A percentile compares a stretch with the other conserved stretches of the same genome.
Evolutionary conservation across 441 rosid genomes (phyloP).

Genomic region (Syzygium syzygioides): DNA sequence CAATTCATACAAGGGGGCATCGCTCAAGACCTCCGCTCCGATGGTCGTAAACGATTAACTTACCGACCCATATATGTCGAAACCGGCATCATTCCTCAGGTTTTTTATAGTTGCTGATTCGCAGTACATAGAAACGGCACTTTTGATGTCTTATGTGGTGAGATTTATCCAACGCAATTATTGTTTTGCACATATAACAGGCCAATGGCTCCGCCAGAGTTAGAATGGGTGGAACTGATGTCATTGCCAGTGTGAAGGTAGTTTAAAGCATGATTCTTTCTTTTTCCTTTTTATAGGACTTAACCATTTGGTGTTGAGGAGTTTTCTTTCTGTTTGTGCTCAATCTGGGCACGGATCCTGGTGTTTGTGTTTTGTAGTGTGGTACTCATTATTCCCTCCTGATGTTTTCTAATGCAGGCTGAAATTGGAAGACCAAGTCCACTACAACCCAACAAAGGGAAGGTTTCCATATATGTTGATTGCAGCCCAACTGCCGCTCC

Average conservation of each 20-base stretch:
- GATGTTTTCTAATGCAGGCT: slow-evolving; percentile 34
- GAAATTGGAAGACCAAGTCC: slow-evolving; percentile 83
- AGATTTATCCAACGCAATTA: background rate
- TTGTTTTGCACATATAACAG: slow-evolving; percentile 22
- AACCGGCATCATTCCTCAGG: slow-evolving; percentile 85
- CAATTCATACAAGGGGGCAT: slow-evolving; percentile 69
- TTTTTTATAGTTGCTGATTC: background rate
- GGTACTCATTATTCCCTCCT: background rate
- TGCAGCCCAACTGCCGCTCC: slow-evolving; percentile 89
- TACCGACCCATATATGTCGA: slow-evolving; percentile 62
- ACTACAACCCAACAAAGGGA: slow-evolving; percentile 69
- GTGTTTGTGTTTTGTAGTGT: background rate
- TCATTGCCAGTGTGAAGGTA: slow-evolving; percentile 93
- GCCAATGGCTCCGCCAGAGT: slow-evolving; percentile 91
- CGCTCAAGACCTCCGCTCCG: slow-evolving; percentile 70
- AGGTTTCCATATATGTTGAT: slow-evolving; percentile 61
- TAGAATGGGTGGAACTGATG: slow-evolving; percentile 69
- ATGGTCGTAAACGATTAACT: slow-evolving; percentile 62
- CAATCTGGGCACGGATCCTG: background rate
- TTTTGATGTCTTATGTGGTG: background rate
- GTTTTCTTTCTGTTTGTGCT: background rate
- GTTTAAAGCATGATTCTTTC: background rate
- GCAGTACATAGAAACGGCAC: background rate
- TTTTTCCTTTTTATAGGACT: background rate
- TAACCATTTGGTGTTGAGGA: background rate